These are phyloP conservation scores for Coniochaeta pulveracea DNA, from an alignment of 2,329 filamentous ascomycete genomes.

Conservation along the genomic window DNA sequence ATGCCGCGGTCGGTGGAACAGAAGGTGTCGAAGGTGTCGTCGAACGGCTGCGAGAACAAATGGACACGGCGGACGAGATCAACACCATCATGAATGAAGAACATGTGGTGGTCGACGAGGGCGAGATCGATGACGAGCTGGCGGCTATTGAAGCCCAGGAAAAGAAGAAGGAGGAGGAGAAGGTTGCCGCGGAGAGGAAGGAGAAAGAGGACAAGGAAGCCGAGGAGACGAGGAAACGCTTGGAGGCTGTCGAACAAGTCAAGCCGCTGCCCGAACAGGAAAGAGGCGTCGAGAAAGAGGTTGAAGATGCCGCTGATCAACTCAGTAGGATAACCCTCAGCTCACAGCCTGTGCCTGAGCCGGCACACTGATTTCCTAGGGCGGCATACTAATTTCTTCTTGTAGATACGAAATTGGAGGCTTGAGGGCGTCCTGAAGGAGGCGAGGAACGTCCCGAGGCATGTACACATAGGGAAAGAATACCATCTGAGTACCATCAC, in stretches of 20 bases:
- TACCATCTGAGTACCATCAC: too few species aligned
- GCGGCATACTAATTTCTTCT: too few species aligned
- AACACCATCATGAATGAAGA: constrained; percentile 61
- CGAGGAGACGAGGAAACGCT: constrained; percentile 32
- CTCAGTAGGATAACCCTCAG: constrained; percentile 4
- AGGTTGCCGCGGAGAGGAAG: constrained; percentile 36
- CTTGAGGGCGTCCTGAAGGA: too few species aligned
- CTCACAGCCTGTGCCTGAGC: too few species aligned
- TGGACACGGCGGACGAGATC: constrained; percentile 74
- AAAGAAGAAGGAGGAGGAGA: constrained; percentile 36
- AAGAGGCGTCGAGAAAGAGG: constrained; percentile 11
- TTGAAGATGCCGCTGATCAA: constrained; percentile 1
- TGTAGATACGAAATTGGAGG: too few species aligned
- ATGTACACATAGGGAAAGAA: too few species aligned
- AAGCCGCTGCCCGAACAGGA: constrained; percentile 20
- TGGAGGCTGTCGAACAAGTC: constrained; percentile 35
- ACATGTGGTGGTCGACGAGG: constrained; percentile 53
- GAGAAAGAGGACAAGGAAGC: constrained; percentile 21
- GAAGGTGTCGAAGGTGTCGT: constrained; percentile 68
- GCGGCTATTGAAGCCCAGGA: constrained; percentile 59
- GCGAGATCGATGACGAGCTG: constrained; percentile 79
- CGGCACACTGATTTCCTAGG: neutral
- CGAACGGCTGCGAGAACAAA: constrained; percentile 66
- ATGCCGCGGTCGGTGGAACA: constrained; percentile 65
- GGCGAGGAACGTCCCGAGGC: too few species aligned